Conservation (phyloP, 1,139 yeast genomes). For the Arxiozyma telluris region DNA sequence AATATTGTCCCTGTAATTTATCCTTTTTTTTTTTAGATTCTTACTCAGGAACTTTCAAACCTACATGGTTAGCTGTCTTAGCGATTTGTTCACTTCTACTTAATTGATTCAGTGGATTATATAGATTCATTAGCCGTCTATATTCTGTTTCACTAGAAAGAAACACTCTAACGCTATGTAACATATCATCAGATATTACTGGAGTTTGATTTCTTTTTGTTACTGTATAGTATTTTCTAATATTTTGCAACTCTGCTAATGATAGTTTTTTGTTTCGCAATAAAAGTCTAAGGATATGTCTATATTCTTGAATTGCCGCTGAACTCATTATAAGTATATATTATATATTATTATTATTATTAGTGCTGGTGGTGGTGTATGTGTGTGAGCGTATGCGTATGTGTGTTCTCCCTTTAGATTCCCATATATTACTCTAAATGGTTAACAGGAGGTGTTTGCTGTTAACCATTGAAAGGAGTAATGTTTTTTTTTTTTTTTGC, state of each 20-base stretch:
- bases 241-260: conserved; percentile 7
- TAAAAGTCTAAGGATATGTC: not conserved
- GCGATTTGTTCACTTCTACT: conserved; percentile 66
- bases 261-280: not conserved
- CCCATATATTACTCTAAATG: no score
- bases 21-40: no score
- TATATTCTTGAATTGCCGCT: not conserved
- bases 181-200: conserved; percentile 15
- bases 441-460: no score
- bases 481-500: no score
- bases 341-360: no score
- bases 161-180: conserved; percentile 38
- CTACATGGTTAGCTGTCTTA: conserved; percentile 78
- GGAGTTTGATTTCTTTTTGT: conserved; percentile 1
- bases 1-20: no score
- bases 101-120: conserved; percentile 41
- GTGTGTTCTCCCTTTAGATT: no score
- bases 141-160: conserved; percentile 63
- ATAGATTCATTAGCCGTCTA: conserved; percentile 36
- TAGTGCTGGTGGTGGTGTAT: no score
- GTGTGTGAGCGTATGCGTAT: no score
- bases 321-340: not conserved
- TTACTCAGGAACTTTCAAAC: conserved; percentile 48
- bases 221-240: conserved; percentile 9
- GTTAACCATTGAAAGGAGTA: no score